Base-by-base conservation (phyloP, 352 stramenopile genomes). In the Phytophthora citricola region DNA sequence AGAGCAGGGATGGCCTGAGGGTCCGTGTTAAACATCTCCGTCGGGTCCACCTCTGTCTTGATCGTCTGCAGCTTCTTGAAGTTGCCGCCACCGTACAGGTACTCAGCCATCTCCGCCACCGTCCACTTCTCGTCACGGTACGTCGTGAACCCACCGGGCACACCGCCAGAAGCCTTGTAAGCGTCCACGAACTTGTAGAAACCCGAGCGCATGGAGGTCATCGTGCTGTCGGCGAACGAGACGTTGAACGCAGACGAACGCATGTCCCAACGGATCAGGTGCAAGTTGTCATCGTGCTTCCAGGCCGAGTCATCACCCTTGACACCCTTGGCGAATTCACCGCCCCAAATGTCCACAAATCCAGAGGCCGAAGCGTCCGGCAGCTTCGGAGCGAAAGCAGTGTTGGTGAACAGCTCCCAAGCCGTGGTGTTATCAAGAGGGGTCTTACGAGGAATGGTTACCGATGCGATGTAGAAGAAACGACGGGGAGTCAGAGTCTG, bases 381-480 rank as follows among this genome's bases (percentile, higher is more conserved):
- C n/a, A 73, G 51, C 52, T 69, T 61, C 11, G 65, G 53, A 15
- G 52, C 47, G 46, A 20, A 69, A 11, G 58, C 65, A 1, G 65
- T 69, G 47, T 31, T 45, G 34, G 65, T 11, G 20, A 65, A 69
- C 0, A 73, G 40, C 8, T 57, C 43, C 59, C 58, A 69, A 9
- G 65, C 65, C 1, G 65, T 69, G 1, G 32, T 3, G 41, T 73
- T 73, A 32, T 45, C n/a, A 5, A 73, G 53, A 5, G 65, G 65
- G 14, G 40, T 60, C 4, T 32, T 3, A 17, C 47, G 24, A 17
- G 65, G 65, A 5, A 73, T 63, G n/a, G 65, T 73, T 52, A 73
- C 65, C n/a, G 65, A 73, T 52, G 52, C 34, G 22, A 73, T 65
- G 58, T 69, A 73, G 53, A 73, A 73, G 47, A 58, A 73, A 22